Conservation (phyloP, 192 early-diverging fungal genomes). For the Coemansia sp. region DNA sequence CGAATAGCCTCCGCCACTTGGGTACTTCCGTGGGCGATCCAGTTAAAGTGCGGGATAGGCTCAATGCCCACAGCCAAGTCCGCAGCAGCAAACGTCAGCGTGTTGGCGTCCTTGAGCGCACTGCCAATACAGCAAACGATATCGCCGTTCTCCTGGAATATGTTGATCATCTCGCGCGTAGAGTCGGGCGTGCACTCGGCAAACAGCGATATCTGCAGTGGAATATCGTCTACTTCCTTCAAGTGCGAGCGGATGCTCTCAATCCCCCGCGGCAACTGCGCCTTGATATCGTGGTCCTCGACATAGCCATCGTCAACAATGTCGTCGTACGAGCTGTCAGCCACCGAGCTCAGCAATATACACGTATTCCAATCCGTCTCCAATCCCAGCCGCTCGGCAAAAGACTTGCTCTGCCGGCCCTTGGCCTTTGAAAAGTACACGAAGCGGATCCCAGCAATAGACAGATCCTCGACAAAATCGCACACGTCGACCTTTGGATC, state of each 20-base stretch:
- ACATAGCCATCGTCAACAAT: slow-evolving; percentile 72
- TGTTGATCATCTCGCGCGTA: slow-evolving; percentile 89
- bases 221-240: slow-evolving; percentile 93
- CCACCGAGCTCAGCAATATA: slow-evolving; percentile 85
- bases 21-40: slow-evolving; percentile 12
- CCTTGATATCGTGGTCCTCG: slow-evolving; percentile 96
- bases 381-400: slow-evolving; percentile 93
- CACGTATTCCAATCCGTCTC: slow-evolving; percentile 99
- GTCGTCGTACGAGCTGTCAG: slow-evolving; percentile 52
- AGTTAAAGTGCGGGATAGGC: slow-evolving; percentile 68
- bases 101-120: slow-evolving; percentile 85
- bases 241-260: slow-evolving; percentile 91
- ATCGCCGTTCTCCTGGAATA: slow-evolving; percentile 98
- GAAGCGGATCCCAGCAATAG: slow-evolving; percentile 97
- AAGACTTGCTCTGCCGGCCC: slow-evolving; percentile 97
- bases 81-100: slow-evolving; percentile 82
- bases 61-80: slow-evolving; percentile 85
- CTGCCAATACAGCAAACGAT: slow-evolving; percentile 96
- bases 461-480: slow-evolving; percentile 97
- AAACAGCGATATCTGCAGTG: slow-evolving; percentile 97
- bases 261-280: slow-evolving; percentile 92
- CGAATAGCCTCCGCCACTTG: background rate
- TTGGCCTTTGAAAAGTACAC: slow-evolving; percentile 92
- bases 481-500: slow-evolving; percentile 90
- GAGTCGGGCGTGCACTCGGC: slow-evolving; percentile 87